A percentile compares a stretch with the other conserved stretches of the same genome.
These are phyloP conservation scores for Peronospora belbahrii DNA, from an alignment of 352 stramenopile species.

Conservation along the genomic window DNA sequence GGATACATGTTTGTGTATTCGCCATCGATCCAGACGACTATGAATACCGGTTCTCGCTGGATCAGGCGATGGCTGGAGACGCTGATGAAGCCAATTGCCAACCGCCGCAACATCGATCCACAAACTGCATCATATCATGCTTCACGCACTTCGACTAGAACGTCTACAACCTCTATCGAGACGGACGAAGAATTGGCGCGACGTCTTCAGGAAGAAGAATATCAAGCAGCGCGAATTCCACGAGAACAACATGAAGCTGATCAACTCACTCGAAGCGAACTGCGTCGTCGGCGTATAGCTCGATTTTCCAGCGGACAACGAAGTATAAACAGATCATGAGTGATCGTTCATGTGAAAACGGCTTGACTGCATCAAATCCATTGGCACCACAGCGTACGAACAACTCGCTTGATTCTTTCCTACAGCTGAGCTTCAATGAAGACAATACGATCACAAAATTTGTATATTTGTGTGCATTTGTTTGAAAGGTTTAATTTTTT, in stretches of 20 bases:
- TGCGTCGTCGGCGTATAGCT: constrained; percentile 23
- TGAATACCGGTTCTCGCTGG: constrained; percentile 5
- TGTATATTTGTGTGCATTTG: too few relatives aligned
- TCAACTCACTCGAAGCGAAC: constrained; percentile 15
- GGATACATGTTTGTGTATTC: constrained; percentile 27
- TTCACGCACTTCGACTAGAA: constrained; percentile 1
- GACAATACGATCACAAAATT: too few relatives aligned
- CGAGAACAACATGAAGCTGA: constrained; percentile 6
- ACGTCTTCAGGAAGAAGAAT: constrained; percentile 29
- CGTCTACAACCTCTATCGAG: constrained; percentile 2
- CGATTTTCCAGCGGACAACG: constrained; percentile 15
- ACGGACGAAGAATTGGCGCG: constrained; percentile 21
- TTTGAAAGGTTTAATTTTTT: too few relatives aligned
- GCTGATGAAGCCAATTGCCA: not conserved
- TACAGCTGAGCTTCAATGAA: too few relatives aligned
- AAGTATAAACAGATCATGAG: too few relatives aligned
- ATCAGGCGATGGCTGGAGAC: constrained; percentile 7
- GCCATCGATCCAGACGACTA: constrained; percentile 10
- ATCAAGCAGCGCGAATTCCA: constrained; percentile 1
- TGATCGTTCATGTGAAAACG: too few relatives aligned
- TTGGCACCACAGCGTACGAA: too few relatives aligned
- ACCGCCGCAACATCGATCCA: not conserved
- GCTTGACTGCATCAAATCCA: too few relatives aligned
- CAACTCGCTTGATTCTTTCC: too few relatives aligned
- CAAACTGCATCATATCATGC: not conserved